These are phyloP conservation scores for Kalmanozyma brasiliensis DNA, from an alignment of 1,284 basidiomycete species.

Conservation along the genomic window DNA sequence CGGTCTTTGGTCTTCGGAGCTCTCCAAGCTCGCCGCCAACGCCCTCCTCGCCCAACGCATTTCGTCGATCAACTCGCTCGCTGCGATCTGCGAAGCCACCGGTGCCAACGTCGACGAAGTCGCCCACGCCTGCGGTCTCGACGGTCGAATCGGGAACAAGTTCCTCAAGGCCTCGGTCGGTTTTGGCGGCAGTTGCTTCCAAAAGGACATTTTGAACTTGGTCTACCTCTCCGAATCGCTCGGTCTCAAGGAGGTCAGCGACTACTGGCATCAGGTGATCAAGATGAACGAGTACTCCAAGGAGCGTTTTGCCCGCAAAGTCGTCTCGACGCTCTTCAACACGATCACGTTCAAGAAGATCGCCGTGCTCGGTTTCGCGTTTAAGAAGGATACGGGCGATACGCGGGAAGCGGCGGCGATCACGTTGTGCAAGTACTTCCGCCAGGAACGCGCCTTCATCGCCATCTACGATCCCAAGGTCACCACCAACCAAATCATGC, in stretches of 20 bases:
- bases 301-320: conserved; percentile 68
- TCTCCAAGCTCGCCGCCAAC: conserved; percentile 98
- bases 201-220: conserved; percentile 90
- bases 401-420: conserved; percentile 94
- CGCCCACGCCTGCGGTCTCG: conserved; percentile 90
- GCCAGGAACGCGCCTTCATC: conserved; percentile 85
- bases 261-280: conserved; percentile 80
- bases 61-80: conserved; percentile 96
- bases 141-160: conserved; percentile 90
- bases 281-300: conserved; percentile 67
- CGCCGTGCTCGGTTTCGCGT: conserved; percentile 86
- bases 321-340: conserved; percentile 84
- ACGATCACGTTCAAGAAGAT: conserved; percentile 97
- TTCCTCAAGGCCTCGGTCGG: conserved; percentile 95
- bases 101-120: conserved; percentile 99
- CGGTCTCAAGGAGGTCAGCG: conserved; percentile 95
- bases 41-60: conserved; percentile 96
- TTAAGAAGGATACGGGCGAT: conserved; percentile 68
- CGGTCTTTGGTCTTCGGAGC: conserved; percentile 97
- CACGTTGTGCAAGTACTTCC: conserved; percentile 92
- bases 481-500: conserved; percentile 71
- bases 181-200: conserved; percentile 98
- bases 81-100: conserved; percentile 99
- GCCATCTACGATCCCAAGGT: conserved; percentile 92
- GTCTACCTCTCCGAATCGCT: conserved; percentile 91